A percentile compares a stretch with the other conserved stretches of the same genome.
Conservation (phyloP, 2,329 filamentous ascomycete genomes). For the Cytospora chrysosperma region DNA sequence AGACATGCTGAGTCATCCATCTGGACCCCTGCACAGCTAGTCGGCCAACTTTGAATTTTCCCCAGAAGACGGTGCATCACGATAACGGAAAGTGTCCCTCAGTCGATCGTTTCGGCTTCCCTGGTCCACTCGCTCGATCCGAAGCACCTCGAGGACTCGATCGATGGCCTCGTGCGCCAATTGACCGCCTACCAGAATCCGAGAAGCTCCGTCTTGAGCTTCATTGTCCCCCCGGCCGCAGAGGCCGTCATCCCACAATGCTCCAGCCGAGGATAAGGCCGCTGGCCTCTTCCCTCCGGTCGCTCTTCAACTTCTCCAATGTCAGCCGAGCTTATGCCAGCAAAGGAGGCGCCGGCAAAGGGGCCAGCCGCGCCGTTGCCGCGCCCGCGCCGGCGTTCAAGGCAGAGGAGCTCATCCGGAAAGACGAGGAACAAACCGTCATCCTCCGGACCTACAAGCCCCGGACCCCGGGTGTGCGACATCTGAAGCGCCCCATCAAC, state of each 20-base stretch:
- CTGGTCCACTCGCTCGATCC: constrained; percentile 3
- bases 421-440: constrained; percentile 38
- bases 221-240: constrained; percentile 4
- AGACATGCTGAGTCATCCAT: neutral
- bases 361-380: constrained; percentile 1
- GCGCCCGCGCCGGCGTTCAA: neutral
- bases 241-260: constrained; percentile 45
- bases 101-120: constrained; percentile 1
- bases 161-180: constrained; percentile 17
- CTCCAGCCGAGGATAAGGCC: constrained; percentile 65
- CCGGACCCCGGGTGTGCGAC: constrained; percentile 85
- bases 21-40: constrained; percentile 10
- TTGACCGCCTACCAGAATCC: constrained; percentile 15
- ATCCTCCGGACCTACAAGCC: constrained; percentile 86
- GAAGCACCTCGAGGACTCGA: neutral
- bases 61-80: neutral
- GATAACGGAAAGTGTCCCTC: constrained; percentile 2
- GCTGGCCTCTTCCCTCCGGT: constrained; percentile 32
- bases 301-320: constrained; percentile 23
- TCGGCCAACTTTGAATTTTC: constrained; percentile 22
- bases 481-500: constrained; percentile 89
- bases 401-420: constrained; percentile 15
- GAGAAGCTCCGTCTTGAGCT: constrained; percentile 20
- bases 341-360: constrained; percentile 28
- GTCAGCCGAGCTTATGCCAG: constrained; percentile 26